A percentile compares a stretch with the other conserved stretches of the same genome.
phyloP scores from a whole-genome alignment of 2,329 filamentous ascomycete genomes.

The Fusarium mexicanum region DNA sequence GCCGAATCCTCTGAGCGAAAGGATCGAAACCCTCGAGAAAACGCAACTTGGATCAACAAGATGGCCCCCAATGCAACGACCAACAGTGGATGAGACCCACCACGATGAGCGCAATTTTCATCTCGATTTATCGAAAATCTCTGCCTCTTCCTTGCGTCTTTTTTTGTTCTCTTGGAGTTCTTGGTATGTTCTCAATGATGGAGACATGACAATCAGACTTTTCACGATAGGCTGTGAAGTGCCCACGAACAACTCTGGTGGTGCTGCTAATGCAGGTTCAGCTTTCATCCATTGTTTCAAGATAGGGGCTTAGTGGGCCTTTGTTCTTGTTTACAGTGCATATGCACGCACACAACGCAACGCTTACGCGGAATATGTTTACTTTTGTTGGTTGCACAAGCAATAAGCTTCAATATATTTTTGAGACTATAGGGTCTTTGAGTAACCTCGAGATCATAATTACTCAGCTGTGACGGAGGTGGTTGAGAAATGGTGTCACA shows the following conservation, averaged over 20 bases:
- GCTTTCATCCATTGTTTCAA: constrained; percentile 31
- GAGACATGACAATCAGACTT: constrained; percentile 9
- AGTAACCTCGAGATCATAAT: neutral
- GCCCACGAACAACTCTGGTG: constrained; percentile 28
- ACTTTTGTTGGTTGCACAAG: neutral
- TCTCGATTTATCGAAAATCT: constrained; percentile 8
- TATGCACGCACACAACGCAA: neutral
- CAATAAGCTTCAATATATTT: neutral
- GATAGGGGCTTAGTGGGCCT: constrained; percentile 12
- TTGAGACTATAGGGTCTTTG: neutral
- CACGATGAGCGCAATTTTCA: neutral
- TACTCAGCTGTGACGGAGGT: constrained; percentile 9
- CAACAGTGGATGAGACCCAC: neutral
- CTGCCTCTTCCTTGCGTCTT: constrained; percentile 19
- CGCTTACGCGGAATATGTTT: constrained; percentile 29
- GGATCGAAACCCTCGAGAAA: neutral
- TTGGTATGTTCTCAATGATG: constrained; percentile 17
- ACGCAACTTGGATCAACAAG: neutral
- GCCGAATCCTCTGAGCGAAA: neutral
- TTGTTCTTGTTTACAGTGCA: neutral
- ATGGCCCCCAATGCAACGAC: neutral
- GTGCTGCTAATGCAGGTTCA: constrained; percentile 36
- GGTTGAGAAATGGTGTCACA: constrained; percentile 9
- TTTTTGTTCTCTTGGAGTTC: constrained; percentile 6
- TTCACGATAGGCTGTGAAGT: constrained; percentile 31